Evolutionary conservation across 2,329 filamentous ascomycete species (phyloP), one percentile per base, ranked within the genome.

Genomic region (Nectriaceae sp.): DNA sequence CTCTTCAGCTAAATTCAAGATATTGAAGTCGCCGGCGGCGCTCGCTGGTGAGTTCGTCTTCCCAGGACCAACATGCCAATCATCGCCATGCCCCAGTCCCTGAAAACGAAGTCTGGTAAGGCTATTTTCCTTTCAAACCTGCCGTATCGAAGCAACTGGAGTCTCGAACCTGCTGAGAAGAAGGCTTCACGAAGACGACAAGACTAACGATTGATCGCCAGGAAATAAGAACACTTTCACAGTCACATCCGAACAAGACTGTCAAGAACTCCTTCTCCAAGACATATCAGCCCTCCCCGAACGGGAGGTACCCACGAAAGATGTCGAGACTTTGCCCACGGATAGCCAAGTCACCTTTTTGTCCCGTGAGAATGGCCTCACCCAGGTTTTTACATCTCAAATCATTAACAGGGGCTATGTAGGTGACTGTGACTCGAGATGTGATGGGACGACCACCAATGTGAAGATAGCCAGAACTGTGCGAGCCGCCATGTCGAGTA

Each of bases 391-490:
- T 31, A 8, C 8, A 16, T 11, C 2, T 10, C 2, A 8, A 4
- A 5, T 5, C 13, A 4, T 2, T 2, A 2, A 2, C 0, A 4
- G 26, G 6, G 15, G 31, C 4, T 4, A 11, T 2, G 16, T 2
- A 1, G 15, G 37, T 61, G 15, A 61, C 20, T 4, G 4, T 0
- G 4, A 2, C 0, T 4, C 55, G 52, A 31, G 6, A 52, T 46
- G 40, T 4, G 50, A 54, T 11, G 53, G 52, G 2, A 52, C 55
- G 3, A 51, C 56, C 3, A 67, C 60, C 4, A 68, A 69, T 44
- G 59, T 63, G 11, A 59, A 62, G 56, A 65, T 70, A 44, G 60
- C 62, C 26, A 61, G 55, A 33, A 68, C 66, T 8, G 62, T 68
- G 21, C 61, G 62, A 4, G 44, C 60, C 4, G 65, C 65, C 22